phyloP scores from a whole-genome alignment of 1,284 basidiomycete species.

The Leccinum fallax region DNA sequence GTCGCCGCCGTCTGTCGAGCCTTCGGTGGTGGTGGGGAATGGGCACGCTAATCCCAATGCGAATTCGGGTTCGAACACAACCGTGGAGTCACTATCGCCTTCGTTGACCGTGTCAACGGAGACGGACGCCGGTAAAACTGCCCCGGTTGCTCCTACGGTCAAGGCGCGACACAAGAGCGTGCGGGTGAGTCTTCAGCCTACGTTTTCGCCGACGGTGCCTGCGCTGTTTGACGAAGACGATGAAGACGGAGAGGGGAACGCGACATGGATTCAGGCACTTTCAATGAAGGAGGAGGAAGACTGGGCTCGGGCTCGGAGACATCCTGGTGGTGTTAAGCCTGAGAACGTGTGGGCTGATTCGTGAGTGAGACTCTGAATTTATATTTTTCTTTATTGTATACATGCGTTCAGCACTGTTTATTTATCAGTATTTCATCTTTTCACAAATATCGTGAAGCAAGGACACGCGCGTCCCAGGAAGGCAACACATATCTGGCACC shows the following conservation, averaged over 20 bases:
- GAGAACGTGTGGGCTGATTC: neutral
- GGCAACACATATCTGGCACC: neutral
- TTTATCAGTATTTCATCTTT: no score
- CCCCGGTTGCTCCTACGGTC: neutral
- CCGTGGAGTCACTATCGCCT: neutral
- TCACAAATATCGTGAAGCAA: neutral
- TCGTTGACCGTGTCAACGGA: slow-evolving; percentile 23
- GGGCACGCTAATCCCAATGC: slow-evolving; percentile 10
- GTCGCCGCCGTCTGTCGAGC: slow-evolving; percentile 27
- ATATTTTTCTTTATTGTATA: no score
- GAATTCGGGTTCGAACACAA: neutral
- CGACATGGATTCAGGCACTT: slow-evolving; percentile 24
- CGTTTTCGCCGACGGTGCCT: slow-evolving; percentile 70
- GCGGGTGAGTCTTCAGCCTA: slow-evolving; percentile 69
- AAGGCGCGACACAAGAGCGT: slow-evolving; percentile 66
- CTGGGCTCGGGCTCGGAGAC: neutral
- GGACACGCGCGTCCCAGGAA: neutral
- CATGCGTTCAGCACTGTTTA: no score
- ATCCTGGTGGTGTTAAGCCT: neutral
- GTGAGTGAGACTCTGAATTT: no score
- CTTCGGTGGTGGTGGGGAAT: slow-evolving; percentile 8
- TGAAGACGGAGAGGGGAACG: slow-evolving; percentile 15
- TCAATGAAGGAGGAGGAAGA: slow-evolving; percentile 3
- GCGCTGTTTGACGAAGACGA: slow-evolving; percentile 54
- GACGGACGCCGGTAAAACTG: slow-evolving; percentile 23